A percentile compares a stretch with the other conserved stretches of the same genome.
Conservation (phyloP, 2,329 filamentous ascomycete species). For the Pyrenochaeta sp. region DNA sequence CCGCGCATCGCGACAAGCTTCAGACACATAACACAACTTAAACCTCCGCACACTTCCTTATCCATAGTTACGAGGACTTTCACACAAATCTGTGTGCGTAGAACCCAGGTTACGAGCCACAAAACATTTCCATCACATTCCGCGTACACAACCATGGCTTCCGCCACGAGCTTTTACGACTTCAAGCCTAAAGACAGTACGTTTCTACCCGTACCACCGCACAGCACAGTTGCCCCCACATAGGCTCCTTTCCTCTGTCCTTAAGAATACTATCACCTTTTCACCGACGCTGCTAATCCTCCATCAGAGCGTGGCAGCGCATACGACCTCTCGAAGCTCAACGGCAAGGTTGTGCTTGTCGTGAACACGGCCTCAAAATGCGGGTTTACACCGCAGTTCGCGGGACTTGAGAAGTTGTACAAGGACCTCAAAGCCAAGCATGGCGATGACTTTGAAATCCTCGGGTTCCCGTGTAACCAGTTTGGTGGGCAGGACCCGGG, state of each 20-base stretch:
- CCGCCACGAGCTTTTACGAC: conserved; percentile 78
- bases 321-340: conserved; percentile 74
- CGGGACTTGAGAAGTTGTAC: conserved; percentile 89
- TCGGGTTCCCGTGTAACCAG: conserved; percentile 99
- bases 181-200: conserved; percentile 84
- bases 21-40: not conserved
- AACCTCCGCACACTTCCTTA: not conserved
- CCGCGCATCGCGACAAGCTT: conserved; percentile 8
- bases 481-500: conserved; percentile 92
- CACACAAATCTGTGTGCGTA: not conserved
- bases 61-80: not conserved
- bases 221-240: not conserved
- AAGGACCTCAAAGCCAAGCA: conserved; percentile 74
- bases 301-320: conserved; percentile 74
- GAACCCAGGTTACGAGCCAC: no score
- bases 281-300: conserved; percentile 3
- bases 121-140: not conserved
- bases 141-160: conserved; percentile 64
- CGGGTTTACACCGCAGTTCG: conserved; percentile 97
- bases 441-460: conserved; percentile 80
- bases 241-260: not conserved
- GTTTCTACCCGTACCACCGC: conserved; percentile 42
- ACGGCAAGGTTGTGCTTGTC: conserved; percentile 92
- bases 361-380: conserved; percentile 99
- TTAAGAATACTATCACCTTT: not conserved